Base-by-base conservation (phyloP, 2,329 filamentous ascomycete genomes). In the Pestalotiopsis fici region DNA sequence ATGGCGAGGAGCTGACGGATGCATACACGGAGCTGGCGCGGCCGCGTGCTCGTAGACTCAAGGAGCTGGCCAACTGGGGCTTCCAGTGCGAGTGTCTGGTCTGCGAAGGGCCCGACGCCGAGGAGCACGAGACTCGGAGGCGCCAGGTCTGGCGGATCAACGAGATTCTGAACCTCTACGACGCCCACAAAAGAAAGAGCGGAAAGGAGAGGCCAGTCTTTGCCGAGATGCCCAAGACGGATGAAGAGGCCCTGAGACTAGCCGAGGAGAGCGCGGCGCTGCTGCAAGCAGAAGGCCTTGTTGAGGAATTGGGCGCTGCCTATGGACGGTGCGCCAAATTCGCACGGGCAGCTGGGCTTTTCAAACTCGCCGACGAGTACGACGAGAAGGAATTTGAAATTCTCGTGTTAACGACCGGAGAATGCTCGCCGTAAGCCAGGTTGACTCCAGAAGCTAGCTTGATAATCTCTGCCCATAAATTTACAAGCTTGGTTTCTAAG, bases 201-300 rank as follows among this genome's bases (percentile, higher is more conserved):
- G 59, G 59, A 18, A 61, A 43, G 28, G 59, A 35, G 31, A 61
- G 59, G 59, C 59, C 59, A 12, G 59, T 61, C 21, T 61, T 61
- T 21, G 59, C 59, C 59, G 59, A 61, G 59, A 61, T 61, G 59
- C 59, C 59, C n/a, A 61, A 61, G 31, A 61, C 59, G n/a, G 59
- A 61, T 39, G 31, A 13, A 12, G 59, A 61, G 35, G 59, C 59
- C 31, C 59, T 61, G 18, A 39, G 31, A n/a, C n/a, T 61, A 28
- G 59, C 59, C 35, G 59, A 61, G 31, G 59, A 61, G 31, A 43
- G 18, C 59, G 59, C 31, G 15, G 59, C 59, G 31, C 59, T 61
- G 59, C 59, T 61, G 28, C 15, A 25, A 23, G 13, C 13, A 2
- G 59, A 61, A 23, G 59, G 59, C 21, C 59, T 61, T 12, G 59